phyloP scores from a whole-genome alignment of 2,329 filamentous ascomycete genomes.

The Fusarium citri region DNA sequence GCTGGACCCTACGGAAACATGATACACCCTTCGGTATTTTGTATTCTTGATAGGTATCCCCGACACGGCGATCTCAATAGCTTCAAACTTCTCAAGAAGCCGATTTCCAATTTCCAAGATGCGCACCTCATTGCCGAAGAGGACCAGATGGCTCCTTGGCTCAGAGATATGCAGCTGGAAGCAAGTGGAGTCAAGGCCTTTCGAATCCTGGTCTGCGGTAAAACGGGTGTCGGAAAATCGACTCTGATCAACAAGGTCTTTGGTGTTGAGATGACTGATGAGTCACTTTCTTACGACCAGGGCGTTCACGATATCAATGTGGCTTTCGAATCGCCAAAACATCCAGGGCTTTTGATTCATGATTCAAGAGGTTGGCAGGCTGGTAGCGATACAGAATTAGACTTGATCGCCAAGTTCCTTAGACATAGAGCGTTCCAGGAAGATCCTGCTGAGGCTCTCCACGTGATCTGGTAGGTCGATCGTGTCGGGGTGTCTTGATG shows the following conservation, averaged over 20 bases:
- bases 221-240: slow-evolving; percentile 45
- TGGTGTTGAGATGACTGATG: slow-evolving; percentile 43
- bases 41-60: slow-evolving; percentile 41
- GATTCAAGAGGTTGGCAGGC: slow-evolving; percentile 46
- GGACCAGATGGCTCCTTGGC: slow-evolving; percentile 35
- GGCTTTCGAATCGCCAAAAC: slow-evolving; percentile 42
- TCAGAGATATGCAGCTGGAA: slow-evolving; percentile 38
- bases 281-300: slow-evolving; percentile 41
- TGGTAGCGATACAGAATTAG: slow-evolving; percentile 40
- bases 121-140: slow-evolving; percentile 18
- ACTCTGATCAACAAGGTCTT: slow-evolving; percentile 46
- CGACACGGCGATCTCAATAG: slow-evolving; percentile 36
- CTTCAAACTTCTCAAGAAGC: slow-evolving; percentile 30
- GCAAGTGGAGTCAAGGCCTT: slow-evolving; percentile 45
- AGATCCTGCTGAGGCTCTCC: slow-evolving; percentile 41
- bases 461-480: slow-evolving; percentile 36
- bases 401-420: slow-evolving; percentile 45
- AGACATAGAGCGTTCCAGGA: slow-evolving; percentile 43
- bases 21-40: slow-evolving; percentile 42
- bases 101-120: slow-evolving; percentile 42
- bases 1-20: slow-evolving; percentile 32
- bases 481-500: rapidly evolving
- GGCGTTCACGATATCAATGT: slow-evolving; percentile 45
- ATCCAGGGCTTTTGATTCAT: slow-evolving; percentile 42
- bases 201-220: slow-evolving; percentile 42